A percentile compares a stretch with the other conserved stretches of the same genome.
Evolutionary conservation across 257 asterid species (phyloP).

Genomic region (Perilla frutescens): DNA sequence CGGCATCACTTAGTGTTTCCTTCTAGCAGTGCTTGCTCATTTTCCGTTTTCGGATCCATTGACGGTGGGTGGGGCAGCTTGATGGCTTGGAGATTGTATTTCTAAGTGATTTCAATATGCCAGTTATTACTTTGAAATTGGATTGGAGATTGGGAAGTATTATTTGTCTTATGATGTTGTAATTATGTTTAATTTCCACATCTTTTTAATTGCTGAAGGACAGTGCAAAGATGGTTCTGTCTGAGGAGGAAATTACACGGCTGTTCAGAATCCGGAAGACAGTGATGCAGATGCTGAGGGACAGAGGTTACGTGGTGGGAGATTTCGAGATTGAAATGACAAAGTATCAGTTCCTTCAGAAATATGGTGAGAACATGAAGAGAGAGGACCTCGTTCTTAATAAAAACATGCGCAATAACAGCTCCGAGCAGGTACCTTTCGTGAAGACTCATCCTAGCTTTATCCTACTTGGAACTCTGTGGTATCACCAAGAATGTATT

Average conservation of each 20-base stretch:
- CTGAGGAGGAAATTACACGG: constrained; percentile 53
- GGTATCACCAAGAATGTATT: not conserved
- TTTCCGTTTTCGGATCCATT: too few relatives aligned
- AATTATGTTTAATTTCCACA: not conserved
- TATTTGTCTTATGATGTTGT: too few relatives aligned
- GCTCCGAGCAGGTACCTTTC: constrained; percentile 59
- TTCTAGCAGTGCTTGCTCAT: too few relatives aligned
- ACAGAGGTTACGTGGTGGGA: constrained; percentile 51
- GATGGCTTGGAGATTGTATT: too few relatives aligned
- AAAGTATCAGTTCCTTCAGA: constrained; percentile 46
- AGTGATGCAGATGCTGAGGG: constrained; percentile 58
- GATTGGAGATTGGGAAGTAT: too few relatives aligned
- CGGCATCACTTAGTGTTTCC: too few relatives aligned
- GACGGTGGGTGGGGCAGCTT: too few relatives aligned
- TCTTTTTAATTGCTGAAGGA: not conserved
- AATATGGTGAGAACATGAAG: constrained; percentile 77
- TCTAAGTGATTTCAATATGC: too few relatives aligned
- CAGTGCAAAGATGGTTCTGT: constrained; percentile 50
- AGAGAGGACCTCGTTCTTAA: constrained; percentile 69
- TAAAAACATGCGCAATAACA: constrained; percentile 53
- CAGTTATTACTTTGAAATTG: too few relatives aligned
- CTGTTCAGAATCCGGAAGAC: constrained; percentile 51
- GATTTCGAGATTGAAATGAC: constrained; percentile 57
- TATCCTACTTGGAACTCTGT: not conserved
- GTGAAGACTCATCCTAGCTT: not conserved